Conservation (phyloP, 176 grass and related monocot species). For the Triticum turgidum region DNA sequence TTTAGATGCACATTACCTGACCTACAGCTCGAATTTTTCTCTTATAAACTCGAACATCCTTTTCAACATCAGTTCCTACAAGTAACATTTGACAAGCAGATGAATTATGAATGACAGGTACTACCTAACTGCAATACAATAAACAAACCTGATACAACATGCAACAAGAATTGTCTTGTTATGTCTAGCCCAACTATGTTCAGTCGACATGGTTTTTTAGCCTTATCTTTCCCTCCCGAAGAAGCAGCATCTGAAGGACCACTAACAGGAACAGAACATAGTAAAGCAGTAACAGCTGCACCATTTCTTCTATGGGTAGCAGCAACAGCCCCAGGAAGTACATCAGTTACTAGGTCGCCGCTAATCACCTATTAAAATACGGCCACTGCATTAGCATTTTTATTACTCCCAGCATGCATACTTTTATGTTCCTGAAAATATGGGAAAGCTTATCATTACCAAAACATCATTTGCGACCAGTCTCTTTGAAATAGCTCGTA, state of each 20-base stretch:
- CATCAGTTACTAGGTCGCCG: constrained; percentile 89
- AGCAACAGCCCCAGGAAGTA: constrained; percentile 83
- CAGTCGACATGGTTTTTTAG: constrained; percentile 70
- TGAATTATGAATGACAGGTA: constrained; percentile 28
- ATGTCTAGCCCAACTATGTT: constrained; percentile 91
- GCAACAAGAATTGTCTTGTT: constrained; percentile 82
- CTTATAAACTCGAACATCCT: constrained; percentile 79
- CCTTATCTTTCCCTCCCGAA: constrained; percentile 95
- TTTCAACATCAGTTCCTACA: constrained; percentile 80
- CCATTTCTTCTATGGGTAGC: constrained; percentile 93
- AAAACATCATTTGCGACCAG: constrained; percentile 84
- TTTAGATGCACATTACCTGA: constrained; percentile 51
- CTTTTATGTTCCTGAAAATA: constrained; percentile 1
- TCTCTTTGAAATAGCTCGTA: constrained; percentile 66
- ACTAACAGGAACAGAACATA: constrained; percentile 80
- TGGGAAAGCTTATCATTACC: constrained; percentile 49
- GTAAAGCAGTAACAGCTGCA: constrained; percentile 82
- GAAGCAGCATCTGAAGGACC: constrained; percentile 67
- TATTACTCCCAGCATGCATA: background rate
- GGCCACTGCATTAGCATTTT: constrained; percentile 3
- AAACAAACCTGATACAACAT: constrained; percentile 80
- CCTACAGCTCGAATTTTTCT: constrained; percentile 72
- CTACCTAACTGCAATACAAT: background rate
- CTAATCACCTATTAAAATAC: constrained; percentile 70
- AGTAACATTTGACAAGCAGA: constrained; percentile 35